phyloP scores from a whole-genome alignment of 129 eudicot species.

The Escallonia herrerae region DNA sequence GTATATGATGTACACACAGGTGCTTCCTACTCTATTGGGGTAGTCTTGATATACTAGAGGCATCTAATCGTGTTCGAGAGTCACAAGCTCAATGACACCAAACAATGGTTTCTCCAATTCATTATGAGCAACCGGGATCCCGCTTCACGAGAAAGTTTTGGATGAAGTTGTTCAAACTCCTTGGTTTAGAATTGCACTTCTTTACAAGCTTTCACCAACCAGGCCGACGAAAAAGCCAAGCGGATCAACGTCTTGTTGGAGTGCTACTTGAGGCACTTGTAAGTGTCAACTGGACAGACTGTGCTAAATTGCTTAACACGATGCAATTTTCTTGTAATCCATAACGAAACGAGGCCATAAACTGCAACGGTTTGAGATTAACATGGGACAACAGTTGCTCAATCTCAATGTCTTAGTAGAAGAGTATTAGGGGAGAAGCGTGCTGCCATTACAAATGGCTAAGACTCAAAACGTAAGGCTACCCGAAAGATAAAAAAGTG shows the following conservation, averaged over 20 bases:
- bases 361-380: background rate
- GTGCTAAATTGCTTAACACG: background rate
- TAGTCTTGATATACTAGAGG: background rate
- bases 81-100: background rate
- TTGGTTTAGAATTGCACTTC: background rate
- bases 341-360: background rate
- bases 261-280: conserved; percentile 5
- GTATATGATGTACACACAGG: background rate
- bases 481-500: background rate
- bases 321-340: background rate
- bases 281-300: background rate
- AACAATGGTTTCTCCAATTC: background rate
- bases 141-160: background rate
- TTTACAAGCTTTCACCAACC: no score
- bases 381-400: background rate
- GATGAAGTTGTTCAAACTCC: background rate
- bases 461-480: background rate
- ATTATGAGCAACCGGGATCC: background rate
- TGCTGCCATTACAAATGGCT: background rate
- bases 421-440: background rate
- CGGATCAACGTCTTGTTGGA: background rate
- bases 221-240: no score
- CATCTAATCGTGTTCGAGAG: background rate
- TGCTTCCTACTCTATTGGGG: conserved; percentile 4
- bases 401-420: background rate